Base-by-base conservation (phyloP, 345 rosid species). In the Kernera saxatilis region DNA sequence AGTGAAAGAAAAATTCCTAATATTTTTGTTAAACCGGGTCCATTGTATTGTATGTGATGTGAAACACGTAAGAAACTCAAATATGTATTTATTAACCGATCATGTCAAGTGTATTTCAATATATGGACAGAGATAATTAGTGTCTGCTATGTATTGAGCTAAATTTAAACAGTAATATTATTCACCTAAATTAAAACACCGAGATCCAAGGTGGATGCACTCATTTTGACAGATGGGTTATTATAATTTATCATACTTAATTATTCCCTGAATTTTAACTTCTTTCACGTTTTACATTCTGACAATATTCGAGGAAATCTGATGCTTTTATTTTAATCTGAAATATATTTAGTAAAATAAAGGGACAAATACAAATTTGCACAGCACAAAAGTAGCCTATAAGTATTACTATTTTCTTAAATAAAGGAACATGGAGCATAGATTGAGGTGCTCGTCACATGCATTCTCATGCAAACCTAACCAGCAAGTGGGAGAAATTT, bases 371-470 rank as follows among this genome's bases (percentile, higher is more conserved):
- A 58, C 69, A 74, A 67, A 74, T 58, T 41, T 49, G 68, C 69
- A 67, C 78, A 74, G 68, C 78, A 49, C 68, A 67, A 74, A 74
- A 74, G 78, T 41, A 18, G 37, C 40, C 39, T 21, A 22, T 17
- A 65, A 39, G 1, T 37, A 58, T 66, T 48, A n/a, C n/a, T n/a
- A 49, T 26, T 57, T 43, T 5, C n/a, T 29, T 49, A 66, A 57
- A 40, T 30, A 58, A 17, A 49, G 46, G 21, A 39, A 39, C 50
- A 9, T 59, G 55, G 9, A 60, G 69, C 78, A 51, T 33, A 67
- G 69, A 67, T 74, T 74, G 69, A 74, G 78, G 78, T 51, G 78
- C 62, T 74, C 73, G 56, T 67, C 78, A 74, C 78, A 51, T 74
- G 78, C 73, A 45, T 67, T 58, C 48, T 67, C 78, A 59, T 74